phyloP scores from a whole-genome alignment of 352 stramenopile genomes.

The Nothophytophthora sp. region DNA sequence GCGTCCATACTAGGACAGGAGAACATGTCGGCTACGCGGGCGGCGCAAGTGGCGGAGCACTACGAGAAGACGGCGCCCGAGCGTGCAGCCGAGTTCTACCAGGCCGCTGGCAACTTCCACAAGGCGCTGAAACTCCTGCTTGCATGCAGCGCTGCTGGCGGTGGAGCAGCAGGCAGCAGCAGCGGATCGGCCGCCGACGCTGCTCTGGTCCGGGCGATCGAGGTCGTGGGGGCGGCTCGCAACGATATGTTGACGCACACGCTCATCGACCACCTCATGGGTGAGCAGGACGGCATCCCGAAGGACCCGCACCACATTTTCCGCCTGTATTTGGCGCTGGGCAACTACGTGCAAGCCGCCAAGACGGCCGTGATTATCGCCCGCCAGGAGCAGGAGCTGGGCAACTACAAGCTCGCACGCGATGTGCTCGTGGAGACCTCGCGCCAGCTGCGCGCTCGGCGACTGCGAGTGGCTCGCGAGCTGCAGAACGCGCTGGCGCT shows the following conservation, averaged over 20 bases:
- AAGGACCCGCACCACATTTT: constrained; percentile 97
- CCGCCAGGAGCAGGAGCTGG: constrained; percentile 91
- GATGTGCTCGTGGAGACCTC: constrained; percentile 92
- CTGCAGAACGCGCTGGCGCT: constrained; percentile 87
- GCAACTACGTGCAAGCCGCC: constrained; percentile 92
- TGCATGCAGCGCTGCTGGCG: constrained; percentile 49
- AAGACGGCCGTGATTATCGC: constrained; percentile 96
- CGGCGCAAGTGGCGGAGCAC: constrained; percentile 88
- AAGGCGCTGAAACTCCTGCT: constrained; percentile 92
- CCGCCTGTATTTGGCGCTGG: constrained; percentile 93
- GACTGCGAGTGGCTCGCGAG: constrained; percentile 88
- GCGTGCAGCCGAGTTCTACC: constrained; percentile 90
- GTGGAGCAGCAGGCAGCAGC: constrained; percentile 7
- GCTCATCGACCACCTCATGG: constrained; percentile 96
- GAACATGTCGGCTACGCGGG: constrained; percentile 84
- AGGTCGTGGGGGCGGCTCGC: constrained; percentile 91
- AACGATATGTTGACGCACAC: constrained; percentile 96
- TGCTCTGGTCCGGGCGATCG: constrained; percentile 89
- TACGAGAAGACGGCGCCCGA: constrained; percentile 82
- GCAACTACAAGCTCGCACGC: constrained; percentile 93
- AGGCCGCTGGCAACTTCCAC: constrained; percentile 89
- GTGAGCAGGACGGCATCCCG: constrained; percentile 92
- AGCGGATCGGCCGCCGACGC: constrained; percentile 57
- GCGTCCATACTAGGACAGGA: constrained; percentile 70
- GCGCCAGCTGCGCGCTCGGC: constrained; percentile 80